Base-by-base conservation (phyloP, 2,329 filamentous ascomycete genomes). In the Aspergillus melleus region DNA sequence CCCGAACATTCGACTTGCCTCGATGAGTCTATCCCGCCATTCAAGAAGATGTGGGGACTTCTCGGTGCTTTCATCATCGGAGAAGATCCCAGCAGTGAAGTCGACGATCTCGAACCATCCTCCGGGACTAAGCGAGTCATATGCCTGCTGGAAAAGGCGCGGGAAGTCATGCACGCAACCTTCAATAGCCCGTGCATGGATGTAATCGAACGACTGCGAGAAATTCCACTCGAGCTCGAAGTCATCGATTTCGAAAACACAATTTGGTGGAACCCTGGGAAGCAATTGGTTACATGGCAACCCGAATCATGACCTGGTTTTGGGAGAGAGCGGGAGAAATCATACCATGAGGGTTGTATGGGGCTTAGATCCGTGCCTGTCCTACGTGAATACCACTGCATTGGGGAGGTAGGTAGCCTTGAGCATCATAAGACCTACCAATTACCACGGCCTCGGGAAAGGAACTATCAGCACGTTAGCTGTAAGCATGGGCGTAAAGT, bases 101-200 rank as follows among this genome's bases (percentile, higher is more conserved):
- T 72, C 69, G 49, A 83, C 80, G 44, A 83, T 69, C 61, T 84
- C 83, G 26, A 84, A 67, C 70, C 78, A 84, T 16, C 82, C 82
- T 5, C 81, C 81, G 0, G 81, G 81, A 55, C 76, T 77, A 9
- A 84, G 76, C 69, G 69, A 59, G 12, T 60, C 44, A 36, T 68
- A 61, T 8, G 69, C 66, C 58, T 72, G 71, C 16, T 58, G 14
- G 53, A 71, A 68, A 3, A 74, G 63, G 2, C 61, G 61, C 19
- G 32, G 54, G 16, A 59, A 68, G 39, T 72, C 63, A 14, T 63
- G 63, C 14, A 73, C 62, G 4, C 61, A 67, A 9, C 68, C 70
- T 55, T 67, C 64, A 14, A 74, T 60, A 16, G 63, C 63, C 9
- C 69, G 69, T 19, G 58, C 61, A 46, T 73, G 70, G 54, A 74